Percentiles rank a stretch among this genome's conserved stretches.
These are phyloP conservation scores for Pseudopyrenochaeta lycopersici DNA, from an alignment of 2,329 filamentous ascomycete species.

Conservation along the genomic window DNA sequence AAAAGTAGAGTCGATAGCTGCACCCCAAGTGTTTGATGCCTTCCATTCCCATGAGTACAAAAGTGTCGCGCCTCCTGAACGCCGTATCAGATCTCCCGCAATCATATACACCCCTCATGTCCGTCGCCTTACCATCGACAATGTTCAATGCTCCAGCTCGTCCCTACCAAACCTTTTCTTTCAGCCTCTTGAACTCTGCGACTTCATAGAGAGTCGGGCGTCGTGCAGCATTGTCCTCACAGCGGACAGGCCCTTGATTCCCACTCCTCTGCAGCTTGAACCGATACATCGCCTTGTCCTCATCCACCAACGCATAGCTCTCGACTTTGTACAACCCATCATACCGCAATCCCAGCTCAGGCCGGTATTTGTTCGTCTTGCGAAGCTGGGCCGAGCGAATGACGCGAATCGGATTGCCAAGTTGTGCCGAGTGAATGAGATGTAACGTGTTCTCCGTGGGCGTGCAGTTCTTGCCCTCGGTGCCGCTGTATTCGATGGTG, in stretches of 20 bases:
- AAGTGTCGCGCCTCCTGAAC: too few species aligned
- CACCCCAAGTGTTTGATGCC: too few species aligned
- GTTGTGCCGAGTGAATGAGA: conserved; percentile 53
- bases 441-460: conserved; percentile 52
- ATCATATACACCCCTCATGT: too few species aligned
- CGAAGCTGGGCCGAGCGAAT: conserved; percentile 57
- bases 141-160: too few species aligned
- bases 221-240: conserved; percentile 49
- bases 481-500: conserved; percentile 62
- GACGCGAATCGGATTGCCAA: conserved; percentile 56
- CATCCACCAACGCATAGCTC: conserved; percentile 50
- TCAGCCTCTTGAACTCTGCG: conserved; percentile 29
- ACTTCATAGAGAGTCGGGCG: conserved; percentile 53
- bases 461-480: conserved; percentile 46
- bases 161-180: conserved; percentile 12
- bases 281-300: conserved; percentile 52
- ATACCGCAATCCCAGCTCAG: conserved; percentile 62
- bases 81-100: too few species aligned
- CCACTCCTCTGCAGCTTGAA: conserved; percentile 58
- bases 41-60: too few species aligned
- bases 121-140: too few species aligned
- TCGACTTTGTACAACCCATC: conserved; percentile 65
- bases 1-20: too few species aligned
- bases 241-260: conserved; percentile 60
- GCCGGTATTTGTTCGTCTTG: conserved; percentile 53